Conservation (phyloP, 2,329 filamentous ascomycete species). For the Cladophialophora bantiana region DNA sequence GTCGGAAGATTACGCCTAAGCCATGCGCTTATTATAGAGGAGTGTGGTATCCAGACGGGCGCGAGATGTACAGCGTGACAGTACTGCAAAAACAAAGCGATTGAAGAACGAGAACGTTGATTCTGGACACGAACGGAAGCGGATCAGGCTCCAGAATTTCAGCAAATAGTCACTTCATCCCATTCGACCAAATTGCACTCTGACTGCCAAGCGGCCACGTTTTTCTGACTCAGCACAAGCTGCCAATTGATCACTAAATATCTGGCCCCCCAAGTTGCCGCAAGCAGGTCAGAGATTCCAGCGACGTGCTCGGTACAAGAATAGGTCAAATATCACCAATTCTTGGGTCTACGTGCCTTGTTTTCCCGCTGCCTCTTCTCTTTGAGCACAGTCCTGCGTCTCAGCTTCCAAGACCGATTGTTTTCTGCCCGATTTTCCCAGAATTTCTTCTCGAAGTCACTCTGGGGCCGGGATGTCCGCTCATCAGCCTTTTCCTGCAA, state of each 20-base stretch:
- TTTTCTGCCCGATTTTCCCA: constrained; percentile 61
- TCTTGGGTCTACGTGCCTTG: constrained; percentile 46
- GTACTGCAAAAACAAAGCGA: neutral
- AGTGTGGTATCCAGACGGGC: neutral
- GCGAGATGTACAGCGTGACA: neutral
- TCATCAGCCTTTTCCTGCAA: constrained; percentile 5
- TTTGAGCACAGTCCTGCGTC: constrained; percentile 66
- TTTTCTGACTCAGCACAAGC: constrained; percentile 7
- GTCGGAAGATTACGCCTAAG: neutral
- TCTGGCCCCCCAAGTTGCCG: no score
- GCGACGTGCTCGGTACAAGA: no score
- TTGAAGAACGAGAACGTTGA: neutral
- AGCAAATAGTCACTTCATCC: constrained; percentile 8
- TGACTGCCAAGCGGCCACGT: neutral
- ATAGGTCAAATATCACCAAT: constrained; percentile 27
- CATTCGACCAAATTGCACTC: neutral
- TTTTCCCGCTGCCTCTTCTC: constrained; percentile 67
- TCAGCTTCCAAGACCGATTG: constrained; percentile 60
- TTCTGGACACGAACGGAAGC: neutral
- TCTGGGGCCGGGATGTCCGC: constrained; percentile 49
- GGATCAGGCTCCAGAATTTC: constrained; percentile 17
- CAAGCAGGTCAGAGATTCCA: no score
- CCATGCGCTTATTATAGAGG: neutral
- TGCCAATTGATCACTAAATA: neutral
- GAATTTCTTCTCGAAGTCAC: constrained; percentile 69